Percentiles rank a stretch among this genome's conserved stretches.
Evolutionary conservation across 163 green algal species (phyloP).

Genomic region (Trebouxiophyceae sp.): DNA sequence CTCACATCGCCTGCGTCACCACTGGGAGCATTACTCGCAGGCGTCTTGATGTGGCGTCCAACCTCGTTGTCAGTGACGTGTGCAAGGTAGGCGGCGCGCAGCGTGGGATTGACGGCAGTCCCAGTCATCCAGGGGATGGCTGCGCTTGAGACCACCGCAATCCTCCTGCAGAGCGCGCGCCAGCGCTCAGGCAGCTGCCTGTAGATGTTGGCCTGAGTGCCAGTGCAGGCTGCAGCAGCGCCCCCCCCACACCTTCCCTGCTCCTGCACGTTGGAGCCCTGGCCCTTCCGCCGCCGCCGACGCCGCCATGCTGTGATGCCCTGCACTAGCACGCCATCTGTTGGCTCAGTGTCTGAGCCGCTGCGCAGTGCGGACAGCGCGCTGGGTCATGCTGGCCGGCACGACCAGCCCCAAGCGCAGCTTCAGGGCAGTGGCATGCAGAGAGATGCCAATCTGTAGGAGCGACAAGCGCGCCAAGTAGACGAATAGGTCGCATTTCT

Average conservation of each 20-base stretch:
- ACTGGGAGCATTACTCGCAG: background rate
- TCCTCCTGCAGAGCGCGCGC: conserved; percentile 27
- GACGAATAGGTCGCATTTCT: background rate
- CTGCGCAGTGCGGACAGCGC: too few species aligned
- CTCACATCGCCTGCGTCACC: background rate
- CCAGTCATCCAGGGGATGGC: conserved; percentile 97
- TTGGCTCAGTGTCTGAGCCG: background rate
- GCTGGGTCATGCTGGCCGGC: too few species aligned
- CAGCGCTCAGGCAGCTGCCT: background rate
- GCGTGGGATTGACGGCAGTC: conserved; percentile 94
- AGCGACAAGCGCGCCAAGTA: background rate
- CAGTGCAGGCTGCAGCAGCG: background rate
- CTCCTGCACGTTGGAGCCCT: background rate
- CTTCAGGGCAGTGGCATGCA: too few species aligned
- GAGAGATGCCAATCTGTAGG: too few species aligned
- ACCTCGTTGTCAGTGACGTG: conserved; percentile 33
- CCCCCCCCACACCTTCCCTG: background rate
- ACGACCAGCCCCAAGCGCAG: too few species aligned
- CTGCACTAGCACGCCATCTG: background rate
- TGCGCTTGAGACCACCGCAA: conserved; percentile 97
- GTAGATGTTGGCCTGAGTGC: background rate
- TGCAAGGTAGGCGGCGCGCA: conserved; percentile 89
- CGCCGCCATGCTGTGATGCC: background rate
- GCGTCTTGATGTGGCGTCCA: background rate
- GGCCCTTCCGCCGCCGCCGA: background rate